phyloP scores from a whole-genome alignment of 768 basidiomycete genomes.

The Rhodotorula babjevae region DNA sequence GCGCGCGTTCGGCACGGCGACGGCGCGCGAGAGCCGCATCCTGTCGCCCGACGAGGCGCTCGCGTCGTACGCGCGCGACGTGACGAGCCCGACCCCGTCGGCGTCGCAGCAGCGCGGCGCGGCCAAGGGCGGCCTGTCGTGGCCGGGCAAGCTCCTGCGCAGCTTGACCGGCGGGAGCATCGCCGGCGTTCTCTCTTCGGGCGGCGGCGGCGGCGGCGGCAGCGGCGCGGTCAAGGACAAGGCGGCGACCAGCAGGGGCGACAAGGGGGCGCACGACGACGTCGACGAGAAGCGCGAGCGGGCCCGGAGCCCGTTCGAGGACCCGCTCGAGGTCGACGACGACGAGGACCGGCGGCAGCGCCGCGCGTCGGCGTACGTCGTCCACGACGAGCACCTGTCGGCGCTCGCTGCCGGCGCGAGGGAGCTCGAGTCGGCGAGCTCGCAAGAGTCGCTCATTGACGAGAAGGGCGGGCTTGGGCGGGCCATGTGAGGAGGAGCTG shows the following conservation, averaged over 20 bases:
- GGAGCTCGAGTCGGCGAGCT: background rate
- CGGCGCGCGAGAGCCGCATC: background rate
- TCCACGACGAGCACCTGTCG: background rate
- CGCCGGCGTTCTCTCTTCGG: background rate
- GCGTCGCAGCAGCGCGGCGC: background rate
- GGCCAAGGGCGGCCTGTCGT: background rate
- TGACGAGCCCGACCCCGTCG: background rate
- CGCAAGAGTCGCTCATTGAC: background rate
- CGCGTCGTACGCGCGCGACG: constrained; percentile 30
- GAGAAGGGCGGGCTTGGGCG: background rate
- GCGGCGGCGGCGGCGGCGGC: background rate
- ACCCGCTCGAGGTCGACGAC: background rate
- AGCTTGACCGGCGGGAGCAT: constrained; percentile 8
- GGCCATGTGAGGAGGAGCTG: background rate
- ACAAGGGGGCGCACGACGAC: background rate
- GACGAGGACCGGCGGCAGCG: background rate
- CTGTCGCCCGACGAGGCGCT: constrained; percentile 33
- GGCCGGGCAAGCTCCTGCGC: constrained; percentile 8
- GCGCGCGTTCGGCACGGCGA: background rate
- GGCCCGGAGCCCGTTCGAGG: constrained; percentile 16
- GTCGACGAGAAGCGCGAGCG: background rate
- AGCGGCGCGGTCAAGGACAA: too few relatives aligned
- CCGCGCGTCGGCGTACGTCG: background rate
- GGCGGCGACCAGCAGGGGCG: too few relatives aligned
- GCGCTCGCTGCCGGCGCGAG: background rate